Evolutionary conservation across 805 yeast species (phyloP).

Genomic region (Jamesozyma spencerorum): DNA sequence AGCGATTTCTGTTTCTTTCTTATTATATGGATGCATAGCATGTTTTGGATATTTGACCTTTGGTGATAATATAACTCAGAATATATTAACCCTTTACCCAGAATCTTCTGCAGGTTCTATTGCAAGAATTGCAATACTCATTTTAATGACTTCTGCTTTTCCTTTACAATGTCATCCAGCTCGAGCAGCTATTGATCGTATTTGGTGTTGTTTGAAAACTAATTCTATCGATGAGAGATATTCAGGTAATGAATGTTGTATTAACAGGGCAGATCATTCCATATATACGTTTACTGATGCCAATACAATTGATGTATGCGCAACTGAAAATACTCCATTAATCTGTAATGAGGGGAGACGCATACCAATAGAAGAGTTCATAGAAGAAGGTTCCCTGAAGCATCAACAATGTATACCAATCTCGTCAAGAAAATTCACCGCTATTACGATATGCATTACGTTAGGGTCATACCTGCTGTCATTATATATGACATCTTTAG

Average conservation of each 20-base stretch:
- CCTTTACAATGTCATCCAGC: constrained; percentile 91
- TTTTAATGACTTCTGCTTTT: constrained; percentile 73
- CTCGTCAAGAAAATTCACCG: constrained; percentile 34
- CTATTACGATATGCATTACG: constrained; percentile 42
- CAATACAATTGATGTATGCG: background rate
- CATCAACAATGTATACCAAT: constrained; percentile 16
- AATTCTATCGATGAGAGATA: no score
- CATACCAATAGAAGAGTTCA: constrained; percentile 5
- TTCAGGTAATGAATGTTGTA: no score
- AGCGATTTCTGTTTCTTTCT: constrained; percentile 53
- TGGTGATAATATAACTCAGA: constrained; percentile 72
- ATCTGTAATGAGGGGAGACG: constrained; percentile 1
- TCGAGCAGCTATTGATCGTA: constrained; percentile 69
- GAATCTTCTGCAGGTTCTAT: constrained; percentile 55
- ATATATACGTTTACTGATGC: constrained; percentile 1
- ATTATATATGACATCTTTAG: constrained; percentile 51
- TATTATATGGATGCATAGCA: constrained; percentile 64
- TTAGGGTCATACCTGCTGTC: constrained; percentile 47
- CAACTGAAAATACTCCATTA: constrained; percentile 4
- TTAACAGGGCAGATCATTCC: no score
- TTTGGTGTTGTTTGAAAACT: constrained; percentile 18
- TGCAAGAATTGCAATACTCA: constrained; percentile 72
- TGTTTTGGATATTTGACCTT: constrained; percentile 76
- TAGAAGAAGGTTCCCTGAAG: constrained; percentile 16
- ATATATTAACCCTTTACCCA: constrained; percentile 72